Percentiles rank a stretch among this genome's conserved stretches.
Conservation (phyloP, 768 basidiomycete species). For the Boletus huronensis region DNA sequence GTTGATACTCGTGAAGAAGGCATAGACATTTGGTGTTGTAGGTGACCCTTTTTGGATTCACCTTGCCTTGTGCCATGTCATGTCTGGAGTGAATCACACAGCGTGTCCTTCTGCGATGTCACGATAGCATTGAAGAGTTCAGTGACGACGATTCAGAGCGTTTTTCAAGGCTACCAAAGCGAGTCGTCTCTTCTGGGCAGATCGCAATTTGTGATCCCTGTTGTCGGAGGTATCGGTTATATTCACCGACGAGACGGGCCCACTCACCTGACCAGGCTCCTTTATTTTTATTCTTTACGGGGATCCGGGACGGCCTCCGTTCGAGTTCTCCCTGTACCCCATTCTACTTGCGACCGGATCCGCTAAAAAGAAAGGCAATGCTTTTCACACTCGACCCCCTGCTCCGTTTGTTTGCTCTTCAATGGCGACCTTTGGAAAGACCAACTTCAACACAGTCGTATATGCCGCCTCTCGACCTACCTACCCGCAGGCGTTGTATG, state of each 20-base stretch:
- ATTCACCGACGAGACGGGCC: not conserved
- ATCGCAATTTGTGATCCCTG: not conserved
- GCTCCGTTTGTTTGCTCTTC: not conserved
- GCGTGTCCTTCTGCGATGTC: not conserved
- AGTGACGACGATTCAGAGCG: not conserved
- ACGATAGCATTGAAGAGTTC: not conserved
- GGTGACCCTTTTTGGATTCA: not conserved
- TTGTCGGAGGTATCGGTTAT: not conserved
- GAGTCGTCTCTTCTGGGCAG: not conserved
- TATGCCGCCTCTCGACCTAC: conserved; percentile 66
- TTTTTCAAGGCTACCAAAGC: not conserved
- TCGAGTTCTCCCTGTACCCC: not conserved
- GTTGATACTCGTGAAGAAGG: conserved; percentile 22
- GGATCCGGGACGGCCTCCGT: not conserved
- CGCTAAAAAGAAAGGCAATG: not conserved
- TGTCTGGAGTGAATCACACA: no score
- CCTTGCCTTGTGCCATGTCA: not conserved
- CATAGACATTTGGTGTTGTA: not conserved
- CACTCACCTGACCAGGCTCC: not conserved
- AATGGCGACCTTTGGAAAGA: conserved; percentile 75
- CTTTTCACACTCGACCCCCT: not conserved
- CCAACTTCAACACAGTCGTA: conserved; percentile 57
- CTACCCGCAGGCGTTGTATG: conserved; percentile 64
- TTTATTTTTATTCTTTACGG: not conserved
- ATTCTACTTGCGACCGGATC: not conserved